These are phyloP conservation scores for Babesia sp. DNA, from an alignment of 169 alveolate species.

Conservation along the genomic window DNA sequence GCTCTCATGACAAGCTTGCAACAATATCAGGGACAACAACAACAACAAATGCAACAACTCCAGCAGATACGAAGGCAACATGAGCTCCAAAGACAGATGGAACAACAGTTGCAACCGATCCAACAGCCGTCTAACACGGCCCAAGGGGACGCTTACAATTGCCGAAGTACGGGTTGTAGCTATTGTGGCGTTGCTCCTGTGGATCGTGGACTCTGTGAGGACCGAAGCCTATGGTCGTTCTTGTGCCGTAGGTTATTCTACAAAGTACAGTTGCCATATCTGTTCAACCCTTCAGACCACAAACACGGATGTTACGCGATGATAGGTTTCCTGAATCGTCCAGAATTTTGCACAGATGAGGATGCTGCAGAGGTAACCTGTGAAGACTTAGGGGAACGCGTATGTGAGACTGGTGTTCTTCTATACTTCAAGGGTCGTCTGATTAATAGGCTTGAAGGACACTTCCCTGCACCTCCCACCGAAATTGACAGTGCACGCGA, in stretches of 20 bases:
- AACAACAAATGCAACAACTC: constrained; percentile 6
- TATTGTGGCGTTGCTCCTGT: constrained; percentile 67
- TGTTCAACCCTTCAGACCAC: constrained; percentile 84
- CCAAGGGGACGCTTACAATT: constrained; percentile 51
- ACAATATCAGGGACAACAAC: background rate
- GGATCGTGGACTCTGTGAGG: constrained; percentile 37
- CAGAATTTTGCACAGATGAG: constrained; percentile 14
- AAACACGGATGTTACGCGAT: constrained; percentile 80
- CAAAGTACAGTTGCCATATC: constrained; percentile 79
- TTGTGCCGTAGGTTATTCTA: constrained; percentile 63
- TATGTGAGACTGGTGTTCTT: constrained; percentile 86
- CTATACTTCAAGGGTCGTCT: constrained; percentile 84
- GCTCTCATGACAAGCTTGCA: background rate
- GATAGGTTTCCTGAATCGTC: constrained; percentile 84
- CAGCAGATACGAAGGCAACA: constrained; percentile 20
- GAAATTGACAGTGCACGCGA: constrained; percentile 70
- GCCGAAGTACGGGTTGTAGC: constrained; percentile 53
- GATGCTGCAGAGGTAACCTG: constrained; percentile 18
- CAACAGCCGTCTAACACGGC: constrained; percentile 11
- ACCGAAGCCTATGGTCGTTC: constrained; percentile 65
- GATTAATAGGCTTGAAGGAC: constrained; percentile 83
- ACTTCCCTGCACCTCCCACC: constrained; percentile 80
- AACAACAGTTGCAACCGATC: constrained; percentile 14
- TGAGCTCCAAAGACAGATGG: constrained; percentile 22
- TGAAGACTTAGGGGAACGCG: constrained; percentile 58